phyloP scores from a whole-genome alignment of 495 filamentous ascomycete species.

The Podospora pseudopauciseta region DNA sequence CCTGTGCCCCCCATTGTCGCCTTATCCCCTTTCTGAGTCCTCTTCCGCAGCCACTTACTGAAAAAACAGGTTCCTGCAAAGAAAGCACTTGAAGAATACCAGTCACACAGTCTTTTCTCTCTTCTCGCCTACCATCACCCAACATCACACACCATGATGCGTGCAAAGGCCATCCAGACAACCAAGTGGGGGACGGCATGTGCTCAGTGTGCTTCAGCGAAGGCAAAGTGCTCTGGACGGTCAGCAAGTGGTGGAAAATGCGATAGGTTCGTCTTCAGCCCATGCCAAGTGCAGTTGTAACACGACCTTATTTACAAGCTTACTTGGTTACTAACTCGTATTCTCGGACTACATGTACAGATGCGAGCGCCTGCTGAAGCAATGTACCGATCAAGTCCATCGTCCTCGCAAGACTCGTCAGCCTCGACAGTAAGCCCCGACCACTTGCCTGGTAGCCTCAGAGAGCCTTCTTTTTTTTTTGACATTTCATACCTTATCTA shows the following conservation, averaged over 20 bases:
- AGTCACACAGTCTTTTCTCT: neutral
- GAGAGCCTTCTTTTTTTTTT: neutral
- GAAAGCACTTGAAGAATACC: neutral
- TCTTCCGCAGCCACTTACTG: neutral
- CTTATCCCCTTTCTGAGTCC: neutral
- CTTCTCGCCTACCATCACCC: neutral
- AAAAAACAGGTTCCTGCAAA: neutral
- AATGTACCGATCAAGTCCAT: conserved; percentile 19
- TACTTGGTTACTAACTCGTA: neutral
- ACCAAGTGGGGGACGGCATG: conserved; percentile 20
- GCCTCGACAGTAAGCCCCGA: conserved; percentile 11
- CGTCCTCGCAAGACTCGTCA: conserved; percentile 15
- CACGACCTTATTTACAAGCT: neutral
- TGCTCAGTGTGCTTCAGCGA: conserved; percentile 17
- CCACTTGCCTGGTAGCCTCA: neutral
- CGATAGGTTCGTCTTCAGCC: conserved; percentile 8
- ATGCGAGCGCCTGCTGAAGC: conserved; percentile 19
- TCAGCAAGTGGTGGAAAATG: conserved; percentile 2
- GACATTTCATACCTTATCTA: neutral
- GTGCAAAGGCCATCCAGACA: conserved; percentile 8
- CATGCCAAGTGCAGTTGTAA: neutral
- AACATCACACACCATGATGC: conserved; percentile 5
- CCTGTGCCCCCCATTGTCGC: neutral
- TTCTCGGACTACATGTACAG: neutral
- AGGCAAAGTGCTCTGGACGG: conserved; percentile 18